These are phyloP conservation scores for Exophiala oligosperma DNA, from an alignment of 2,329 filamentous ascomycete species.

Conservation along the genomic window DNA sequence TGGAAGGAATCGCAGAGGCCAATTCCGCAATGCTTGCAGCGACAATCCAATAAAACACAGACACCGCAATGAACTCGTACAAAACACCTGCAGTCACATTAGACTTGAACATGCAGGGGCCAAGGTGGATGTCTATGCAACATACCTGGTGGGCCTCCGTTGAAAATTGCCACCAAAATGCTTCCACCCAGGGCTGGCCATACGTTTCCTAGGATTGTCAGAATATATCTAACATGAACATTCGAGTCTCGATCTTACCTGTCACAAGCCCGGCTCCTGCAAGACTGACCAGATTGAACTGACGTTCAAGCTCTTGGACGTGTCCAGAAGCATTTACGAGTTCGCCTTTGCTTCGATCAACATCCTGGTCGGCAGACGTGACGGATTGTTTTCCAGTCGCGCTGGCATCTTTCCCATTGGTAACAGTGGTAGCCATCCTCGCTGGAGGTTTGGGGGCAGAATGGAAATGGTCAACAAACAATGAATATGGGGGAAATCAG, in stretches of 20 bases:
- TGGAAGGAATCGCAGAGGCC: slow-evolving; percentile 61
- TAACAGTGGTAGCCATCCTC: background rate
- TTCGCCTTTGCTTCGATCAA: background rate
- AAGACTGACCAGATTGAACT: slow-evolving; percentile 61
- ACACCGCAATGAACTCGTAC: slow-evolving; percentile 59
- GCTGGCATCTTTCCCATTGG: background rate
- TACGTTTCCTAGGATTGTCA: slow-evolving; percentile 35
- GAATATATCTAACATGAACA: background rate
- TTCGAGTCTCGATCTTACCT: slow-evolving; percentile 47
- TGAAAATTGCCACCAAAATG: slow-evolving; percentile 28
- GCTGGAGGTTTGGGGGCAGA: background rate
- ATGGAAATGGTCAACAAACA: background rate
- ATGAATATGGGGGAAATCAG: background rate
- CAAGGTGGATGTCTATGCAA: background rate
- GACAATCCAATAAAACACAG: slow-evolving; percentile 59
- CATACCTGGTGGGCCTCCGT: slow-evolving; percentile 23
- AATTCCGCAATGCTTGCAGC: slow-evolving; percentile 62
- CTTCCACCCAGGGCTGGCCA: slow-evolving; percentile 46
- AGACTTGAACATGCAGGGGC: background rate
- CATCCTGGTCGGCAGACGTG: background rate
- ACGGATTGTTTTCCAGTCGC: background rate
- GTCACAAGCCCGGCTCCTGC: slow-evolving; percentile 62
- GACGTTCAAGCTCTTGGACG: slow-evolving; percentile 61
- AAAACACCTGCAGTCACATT: slow-evolving; percentile 51
- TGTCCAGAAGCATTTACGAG: slow-evolving; percentile 64